Evolutionary conservation across 2,329 filamentous ascomycete genomes (phyloP).

Genomic region (Aspergillus clavatus): DNA sequence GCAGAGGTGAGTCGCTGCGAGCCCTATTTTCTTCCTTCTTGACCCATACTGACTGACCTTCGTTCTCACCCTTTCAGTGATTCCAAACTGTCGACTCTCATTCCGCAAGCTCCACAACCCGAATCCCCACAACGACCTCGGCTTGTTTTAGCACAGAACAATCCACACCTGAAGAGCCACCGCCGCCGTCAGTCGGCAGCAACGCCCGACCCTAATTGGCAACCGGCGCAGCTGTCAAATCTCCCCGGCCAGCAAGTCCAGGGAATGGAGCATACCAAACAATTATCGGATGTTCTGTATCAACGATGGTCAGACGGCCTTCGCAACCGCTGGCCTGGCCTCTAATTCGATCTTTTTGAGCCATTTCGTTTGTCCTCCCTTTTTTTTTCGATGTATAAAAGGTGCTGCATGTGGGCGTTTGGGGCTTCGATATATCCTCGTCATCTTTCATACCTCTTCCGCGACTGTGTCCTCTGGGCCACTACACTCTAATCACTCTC

Average conservation of each 20-base stretch:
- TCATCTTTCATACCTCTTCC: slow-evolving; percentile 11
- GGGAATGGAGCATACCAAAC: slow-evolving; percentile 88
- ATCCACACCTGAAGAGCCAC: slow-evolving; percentile 78
- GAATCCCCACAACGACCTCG: slow-evolving; percentile 53
- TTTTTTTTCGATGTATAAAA: slow-evolving; percentile 28
- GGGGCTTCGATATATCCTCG: slow-evolving; percentile 15
- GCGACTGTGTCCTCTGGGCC: slow-evolving; percentile 9
- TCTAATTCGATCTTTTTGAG: slow-evolving; percentile 10
- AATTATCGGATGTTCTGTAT: slow-evolving; percentile 87
- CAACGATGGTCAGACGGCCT: slow-evolving; percentile 84
- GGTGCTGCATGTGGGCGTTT: slow-evolving; percentile 23
- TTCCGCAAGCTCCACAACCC: slow-evolving; percentile 34
- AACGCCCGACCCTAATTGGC: slow-evolving; percentile 31
- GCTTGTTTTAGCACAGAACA: slow-evolving; percentile 72
- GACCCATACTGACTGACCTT: slow-evolving; percentile 2
- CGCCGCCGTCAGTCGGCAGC: slow-evolving; percentile 56
- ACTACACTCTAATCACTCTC: slow-evolving; percentile 7
- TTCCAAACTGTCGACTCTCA: slow-evolving; percentile 35
- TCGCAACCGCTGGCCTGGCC: slow-evolving; percentile 60
- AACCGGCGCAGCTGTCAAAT: slow-evolving; percentile 37
- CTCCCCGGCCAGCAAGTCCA: slow-evolving; percentile 56
- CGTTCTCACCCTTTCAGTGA: slow-evolving; percentile 25
- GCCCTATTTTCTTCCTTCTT: neutral
- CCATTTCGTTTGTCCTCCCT: slow-evolving; percentile 2
- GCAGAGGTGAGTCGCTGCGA: slow-evolving; percentile 38